Evolutionary conservation across 1,284 basidiomycete species (phyloP).

Genomic region (Tylopilus sp.): DNA sequence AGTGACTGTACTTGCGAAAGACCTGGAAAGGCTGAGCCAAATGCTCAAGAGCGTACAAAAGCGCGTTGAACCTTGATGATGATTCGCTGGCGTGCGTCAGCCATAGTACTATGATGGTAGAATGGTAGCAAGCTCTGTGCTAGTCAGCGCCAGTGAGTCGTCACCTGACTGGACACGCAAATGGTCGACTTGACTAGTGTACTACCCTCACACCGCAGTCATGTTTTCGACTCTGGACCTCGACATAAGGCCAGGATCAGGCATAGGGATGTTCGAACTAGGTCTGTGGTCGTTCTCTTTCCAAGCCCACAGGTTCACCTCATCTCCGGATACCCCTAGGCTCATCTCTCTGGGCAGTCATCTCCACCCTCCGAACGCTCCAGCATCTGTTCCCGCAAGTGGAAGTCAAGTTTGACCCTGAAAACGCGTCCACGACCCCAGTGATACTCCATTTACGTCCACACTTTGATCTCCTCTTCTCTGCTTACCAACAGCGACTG

Average conservation of each 20-base stretch:
- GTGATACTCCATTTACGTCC: constrained; percentile 75
- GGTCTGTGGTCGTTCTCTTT: constrained; percentile 41
- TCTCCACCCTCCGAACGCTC: constrained; percentile 63
- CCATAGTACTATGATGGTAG: constrained; percentile 29
- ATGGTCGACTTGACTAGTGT: constrained; percentile 6
- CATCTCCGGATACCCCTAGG: constrained; percentile 42
- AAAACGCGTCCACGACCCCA: constrained; percentile 66
- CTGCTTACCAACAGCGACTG: constrained; percentile 69
- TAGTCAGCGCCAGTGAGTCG: neutral
- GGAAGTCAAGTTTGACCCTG: constrained; percentile 80
- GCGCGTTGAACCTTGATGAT: constrained; percentile 58
- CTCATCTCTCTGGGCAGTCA: constrained; percentile 74
- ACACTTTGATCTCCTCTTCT: constrained; percentile 77
- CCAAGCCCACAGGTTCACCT: neutral
- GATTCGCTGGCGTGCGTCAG: constrained; percentile 47
- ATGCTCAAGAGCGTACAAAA: neutral
- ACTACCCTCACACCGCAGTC: neutral
- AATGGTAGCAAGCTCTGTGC: too few relatives aligned
- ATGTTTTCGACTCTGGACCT: constrained; percentile 70
- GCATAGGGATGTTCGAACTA: constrained; percentile 75
- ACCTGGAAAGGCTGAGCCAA: constrained; percentile 42
- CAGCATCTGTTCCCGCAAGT: constrained; percentile 74
- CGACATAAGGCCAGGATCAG: constrained; percentile 74
- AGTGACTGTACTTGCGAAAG: constrained; percentile 80
- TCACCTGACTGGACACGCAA: constrained; percentile 9